phyloP scores from a whole-genome alignment of 352 stramenopile genomes.

The Globisporangium rhizosaccharum region DNA sequence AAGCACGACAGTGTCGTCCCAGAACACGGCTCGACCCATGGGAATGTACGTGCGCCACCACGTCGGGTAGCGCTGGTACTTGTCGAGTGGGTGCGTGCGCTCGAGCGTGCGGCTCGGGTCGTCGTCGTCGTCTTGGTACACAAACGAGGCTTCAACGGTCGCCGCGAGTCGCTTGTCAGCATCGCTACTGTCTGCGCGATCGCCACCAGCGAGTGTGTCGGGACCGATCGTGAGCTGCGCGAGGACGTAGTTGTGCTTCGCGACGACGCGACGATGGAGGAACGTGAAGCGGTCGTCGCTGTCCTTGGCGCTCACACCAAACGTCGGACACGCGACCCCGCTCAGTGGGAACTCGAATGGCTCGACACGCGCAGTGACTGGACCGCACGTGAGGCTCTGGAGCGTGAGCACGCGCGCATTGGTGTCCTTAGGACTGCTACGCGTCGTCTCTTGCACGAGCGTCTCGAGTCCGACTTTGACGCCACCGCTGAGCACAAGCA shows the following conservation, averaged over 20 bases:
- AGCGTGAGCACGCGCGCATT: conserved; percentile 26
- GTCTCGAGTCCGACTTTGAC: conserved; percentile 63
- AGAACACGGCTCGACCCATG: conserved; percentile 62
- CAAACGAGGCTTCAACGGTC: conserved; percentile 39
- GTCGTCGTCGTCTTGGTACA: conserved; percentile 24
- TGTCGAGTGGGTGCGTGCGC: conserved; percentile 30
- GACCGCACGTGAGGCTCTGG: conserved; percentile 55
- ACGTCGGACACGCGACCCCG: conserved; percentile 49
- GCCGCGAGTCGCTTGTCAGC: conserved; percentile 17
- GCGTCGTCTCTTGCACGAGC: conserved; percentile 34
- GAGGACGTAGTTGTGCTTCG: conserved; percentile 60
- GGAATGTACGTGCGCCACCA: conserved; percentile 63
- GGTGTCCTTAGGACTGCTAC: conserved; percentile 9
- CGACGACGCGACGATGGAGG: conserved; percentile 29
- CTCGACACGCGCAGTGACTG: conserved; percentile 47
- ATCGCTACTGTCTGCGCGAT: conserved; percentile 1
- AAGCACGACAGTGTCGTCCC: conserved; percentile 60
- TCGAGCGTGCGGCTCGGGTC: conserved; percentile 7
- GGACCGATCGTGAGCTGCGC: conserved; percentile 22
- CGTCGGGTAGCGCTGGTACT: conserved; percentile 31
- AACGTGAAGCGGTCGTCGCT: conserved; percentile 56
- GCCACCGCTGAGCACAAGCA: conserved; percentile 63
- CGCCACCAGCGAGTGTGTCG: conserved; percentile 8
- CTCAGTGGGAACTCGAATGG: conserved; percentile 41
- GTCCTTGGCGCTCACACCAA: conserved; percentile 20